phyloP scores from a whole-genome alignment of 2,329 filamentous ascomycete genomes.

The Colletotrichum sp. region DNA sequence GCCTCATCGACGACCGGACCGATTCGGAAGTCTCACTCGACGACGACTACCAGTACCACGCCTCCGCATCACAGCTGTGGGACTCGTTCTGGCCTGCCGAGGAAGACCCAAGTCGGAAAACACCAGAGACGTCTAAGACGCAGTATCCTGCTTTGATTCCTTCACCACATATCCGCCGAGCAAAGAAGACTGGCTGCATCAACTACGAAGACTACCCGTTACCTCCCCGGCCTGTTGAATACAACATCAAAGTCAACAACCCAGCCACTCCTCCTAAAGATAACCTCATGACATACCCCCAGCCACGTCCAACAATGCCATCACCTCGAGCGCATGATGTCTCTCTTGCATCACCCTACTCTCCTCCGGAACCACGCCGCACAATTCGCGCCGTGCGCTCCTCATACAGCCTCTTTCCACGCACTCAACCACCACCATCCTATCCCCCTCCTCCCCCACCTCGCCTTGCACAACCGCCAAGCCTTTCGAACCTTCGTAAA shows the following conservation, averaged over 20 bases:
- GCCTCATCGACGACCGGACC: constrained; percentile 54
- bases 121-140: constrained; percentile 13
- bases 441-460: constrained; percentile 8
- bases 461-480: background rate
- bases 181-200: constrained; percentile 21
- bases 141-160: constrained; percentile 23
- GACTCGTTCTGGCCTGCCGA: constrained; percentile 52
- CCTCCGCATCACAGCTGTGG: constrained; percentile 52
- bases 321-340: background rate
- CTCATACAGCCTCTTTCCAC: constrained; percentile 23
- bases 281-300: constrained; percentile 3
- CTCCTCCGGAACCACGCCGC: constrained; percentile 20
- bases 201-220: constrained; percentile 27
- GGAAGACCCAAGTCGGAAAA: constrained; percentile 1
- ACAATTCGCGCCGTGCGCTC: constrained; percentile 22
- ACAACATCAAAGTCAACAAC: constrained; percentile 17
- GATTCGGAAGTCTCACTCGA: constrained; percentile 58
- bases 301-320: constrained; percentile 11
- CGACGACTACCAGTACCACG: constrained; percentile 55
- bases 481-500: constrained; percentile 8
- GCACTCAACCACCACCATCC: background rate
- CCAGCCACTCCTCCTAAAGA: background rate
- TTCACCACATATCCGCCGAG: constrained; percentile 21
- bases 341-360: background rate
- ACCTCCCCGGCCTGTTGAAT: constrained; percentile 24